Conservation (phyloP, 176 grass and related monocot species). For the Bolboschoenus planiculmis region DNA sequence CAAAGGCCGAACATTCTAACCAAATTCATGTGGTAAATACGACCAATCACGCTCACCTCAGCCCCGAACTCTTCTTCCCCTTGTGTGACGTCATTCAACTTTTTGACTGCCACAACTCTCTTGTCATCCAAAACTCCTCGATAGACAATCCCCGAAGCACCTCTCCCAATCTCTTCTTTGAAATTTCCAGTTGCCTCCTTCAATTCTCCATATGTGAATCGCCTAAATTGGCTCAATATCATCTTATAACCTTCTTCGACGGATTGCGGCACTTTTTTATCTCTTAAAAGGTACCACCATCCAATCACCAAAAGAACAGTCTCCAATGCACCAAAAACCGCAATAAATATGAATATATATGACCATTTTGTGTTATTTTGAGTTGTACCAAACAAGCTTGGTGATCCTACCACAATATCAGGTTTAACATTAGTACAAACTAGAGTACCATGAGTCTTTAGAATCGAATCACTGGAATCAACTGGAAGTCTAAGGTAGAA, state of each 20-base stretch:
- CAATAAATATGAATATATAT: conserved; percentile 23
- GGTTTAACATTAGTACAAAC: not conserved
- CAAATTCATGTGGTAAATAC: conserved; percentile 64
- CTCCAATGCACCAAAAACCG: conserved; percentile 1
- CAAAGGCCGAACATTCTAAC: conserved; percentile 53
- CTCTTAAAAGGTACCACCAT: conserved; percentile 30
- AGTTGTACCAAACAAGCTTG: conserved; percentile 26
- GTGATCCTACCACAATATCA: conserved; percentile 1
- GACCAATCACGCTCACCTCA: conserved; percentile 48
- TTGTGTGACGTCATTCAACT: conserved; percentile 35
- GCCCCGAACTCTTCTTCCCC: conserved; percentile 49
- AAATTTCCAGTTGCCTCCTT: conserved; percentile 45
- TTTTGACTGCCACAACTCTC: conserved; percentile 55
- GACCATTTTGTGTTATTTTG: conserved; percentile 17
- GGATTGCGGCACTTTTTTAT: not conserved
- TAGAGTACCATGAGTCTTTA: not conserved
- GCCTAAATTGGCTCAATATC: conserved; percentile 46
- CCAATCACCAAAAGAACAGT: conserved; percentile 2
- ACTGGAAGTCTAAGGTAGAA: conserved; percentile 4
- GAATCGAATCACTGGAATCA: not conserved
- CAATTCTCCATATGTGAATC: conserved; percentile 47
- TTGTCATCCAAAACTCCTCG: conserved; percentile 52
- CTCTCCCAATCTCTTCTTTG: conserved; percentile 56
- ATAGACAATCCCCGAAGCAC: conserved; percentile 54
- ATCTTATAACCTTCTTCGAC: conserved; percentile 29